These are phyloP conservation scores for Alternaria atra DNA, from an alignment of 2,329 filamentous ascomycete genomes.

Conservation along the genomic window DNA sequence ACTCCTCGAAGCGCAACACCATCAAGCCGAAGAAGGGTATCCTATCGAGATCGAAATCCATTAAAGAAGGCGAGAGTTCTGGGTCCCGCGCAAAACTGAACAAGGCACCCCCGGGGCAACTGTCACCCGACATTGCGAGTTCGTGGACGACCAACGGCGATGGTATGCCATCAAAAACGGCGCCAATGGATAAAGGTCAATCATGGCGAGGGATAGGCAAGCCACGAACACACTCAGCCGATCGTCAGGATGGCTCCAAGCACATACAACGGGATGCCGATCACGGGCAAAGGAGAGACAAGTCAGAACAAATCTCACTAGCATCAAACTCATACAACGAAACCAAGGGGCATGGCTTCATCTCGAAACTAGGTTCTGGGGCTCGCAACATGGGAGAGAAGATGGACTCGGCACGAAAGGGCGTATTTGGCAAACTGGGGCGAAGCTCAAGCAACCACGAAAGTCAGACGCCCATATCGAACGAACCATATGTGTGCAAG, in stretches of 20 bases:
- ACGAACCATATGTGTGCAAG: slow-evolving; percentile 83
- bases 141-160: slow-evolving; percentile 48
- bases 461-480: slow-evolving; percentile 68
- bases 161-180: slow-evolving; percentile 65
- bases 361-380: slow-evolving; percentile 77
- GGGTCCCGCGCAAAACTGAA: slow-evolving; percentile 40
- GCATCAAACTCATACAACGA: slow-evolving; percentile 65
- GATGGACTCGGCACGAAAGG: slow-evolving; percentile 77
- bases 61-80: slow-evolving; percentile 54
- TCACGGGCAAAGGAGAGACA: slow-evolving; percentile 35
- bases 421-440: slow-evolving; percentile 80
- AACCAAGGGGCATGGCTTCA: slow-evolving; percentile 69
- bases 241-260: slow-evolving; percentile 61
- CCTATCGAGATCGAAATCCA: slow-evolving; percentile 54
- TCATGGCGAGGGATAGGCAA: slow-evolving; percentile 67
- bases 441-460: slow-evolving; percentile 76
- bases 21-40: slow-evolving; percentile 49
- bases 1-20: slow-evolving; percentile 34
- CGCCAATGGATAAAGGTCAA: slow-evolving; percentile 72
- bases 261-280: slow-evolving; percentile 45
- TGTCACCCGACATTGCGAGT: slow-evolving; percentile 40
- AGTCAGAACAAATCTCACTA: slow-evolving; percentile 46
- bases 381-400: slow-evolving; percentile 77
- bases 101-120: slow-evolving; percentile 43
- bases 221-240: slow-evolving; percentile 75